Evolutionary conservation across 805 yeast genomes (phyloP).

Genomic region (Lipomyces spencermartinsiae): DNA sequence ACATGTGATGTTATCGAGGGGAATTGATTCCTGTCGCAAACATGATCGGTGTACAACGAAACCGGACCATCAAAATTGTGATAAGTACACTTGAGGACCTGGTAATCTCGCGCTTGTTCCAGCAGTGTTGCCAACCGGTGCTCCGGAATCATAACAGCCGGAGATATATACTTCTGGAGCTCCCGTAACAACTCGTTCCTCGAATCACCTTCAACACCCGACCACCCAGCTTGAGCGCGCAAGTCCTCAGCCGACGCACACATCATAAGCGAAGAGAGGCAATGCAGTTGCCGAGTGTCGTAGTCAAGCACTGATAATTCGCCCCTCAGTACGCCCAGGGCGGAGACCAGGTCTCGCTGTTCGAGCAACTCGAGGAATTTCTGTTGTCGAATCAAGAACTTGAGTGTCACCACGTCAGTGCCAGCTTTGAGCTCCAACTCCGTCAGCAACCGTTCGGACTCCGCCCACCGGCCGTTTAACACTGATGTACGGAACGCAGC

Average conservation of each 20-base stretch:
- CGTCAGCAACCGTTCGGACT: constrained; percentile 46
- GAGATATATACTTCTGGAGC: constrained; percentile 56
- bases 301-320: constrained; percentile 47
- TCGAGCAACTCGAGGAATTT: constrained; percentile 53
- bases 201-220: constrained; percentile 48
- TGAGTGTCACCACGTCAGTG: constrained; percentile 40
- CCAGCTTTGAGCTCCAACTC: constrained; percentile 41
- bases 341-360: constrained; percentile 45
- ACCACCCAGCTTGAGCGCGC: constrained; percentile 45
- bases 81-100: constrained; percentile 50
- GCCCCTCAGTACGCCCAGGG: constrained; percentile 50
- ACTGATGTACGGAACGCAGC: constrained; percentile 51
- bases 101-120: constrained; percentile 58
- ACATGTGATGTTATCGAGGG: constrained; percentile 58
- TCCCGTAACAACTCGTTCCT: constrained; percentile 52
- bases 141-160: constrained; percentile 61
- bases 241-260: constrained; percentile 43
- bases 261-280: constrained; percentile 44
- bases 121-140: constrained; percentile 58
- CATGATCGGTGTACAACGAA: constrained; percentile 50
- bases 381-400: constrained; percentile 51
- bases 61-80: constrained; percentile 39
- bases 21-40: constrained; percentile 47
- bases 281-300: constrained; percentile 43
- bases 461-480: constrained; percentile 52